phyloP scores from a whole-genome alignment of 306 rosid species.

The Gastrolobium bilobum region DNA sequence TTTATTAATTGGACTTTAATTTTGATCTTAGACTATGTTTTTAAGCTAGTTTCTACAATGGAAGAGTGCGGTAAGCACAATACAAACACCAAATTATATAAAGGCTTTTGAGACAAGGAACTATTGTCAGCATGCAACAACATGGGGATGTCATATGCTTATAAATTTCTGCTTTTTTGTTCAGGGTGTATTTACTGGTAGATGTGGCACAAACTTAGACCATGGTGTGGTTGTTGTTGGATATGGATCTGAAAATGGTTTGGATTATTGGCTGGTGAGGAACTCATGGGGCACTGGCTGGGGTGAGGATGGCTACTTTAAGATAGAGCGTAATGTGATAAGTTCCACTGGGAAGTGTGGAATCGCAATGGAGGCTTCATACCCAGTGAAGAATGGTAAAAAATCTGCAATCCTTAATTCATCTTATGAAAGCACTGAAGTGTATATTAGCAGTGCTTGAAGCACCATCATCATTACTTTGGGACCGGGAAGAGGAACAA shows the following conservation, averaged over 20 bases:
- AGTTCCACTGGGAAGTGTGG: constrained; percentile 75
- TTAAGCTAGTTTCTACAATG: background rate
- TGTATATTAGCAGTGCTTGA: constrained; percentile 62
- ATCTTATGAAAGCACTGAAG: constrained; percentile 31
- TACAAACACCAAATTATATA: background rate
- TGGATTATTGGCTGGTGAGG: constrained; percentile 94
- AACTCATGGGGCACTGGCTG: constrained; percentile 92
- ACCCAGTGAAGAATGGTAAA: constrained; percentile 71
- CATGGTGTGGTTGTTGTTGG: constrained; percentile 94
- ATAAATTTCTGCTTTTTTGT: background rate
- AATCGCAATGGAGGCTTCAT: constrained; percentile 79
- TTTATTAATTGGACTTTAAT: background rate
- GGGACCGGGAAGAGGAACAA: constrained; percentile 18
- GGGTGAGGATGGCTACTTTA: constrained; percentile 94
- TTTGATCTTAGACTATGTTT: constrained; percentile 6
- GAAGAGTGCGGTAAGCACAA: background rate
- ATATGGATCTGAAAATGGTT: constrained; percentile 83
- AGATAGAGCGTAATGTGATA: constrained; percentile 69
- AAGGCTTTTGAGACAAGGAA: background rate
- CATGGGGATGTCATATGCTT: background rate
- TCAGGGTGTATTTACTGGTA: constrained; percentile 90
- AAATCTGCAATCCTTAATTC: constrained; percentile 44
- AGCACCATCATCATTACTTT: background rate
- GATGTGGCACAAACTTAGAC: constrained; percentile 73
- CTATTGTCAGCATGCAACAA: background rate